Percentiles rank a stretch among this genome's conserved stretches.
phyloP scores from a whole-genome alignment of 495 filamentous ascomycete genomes.

The Penicillium pancosmium region DNA sequence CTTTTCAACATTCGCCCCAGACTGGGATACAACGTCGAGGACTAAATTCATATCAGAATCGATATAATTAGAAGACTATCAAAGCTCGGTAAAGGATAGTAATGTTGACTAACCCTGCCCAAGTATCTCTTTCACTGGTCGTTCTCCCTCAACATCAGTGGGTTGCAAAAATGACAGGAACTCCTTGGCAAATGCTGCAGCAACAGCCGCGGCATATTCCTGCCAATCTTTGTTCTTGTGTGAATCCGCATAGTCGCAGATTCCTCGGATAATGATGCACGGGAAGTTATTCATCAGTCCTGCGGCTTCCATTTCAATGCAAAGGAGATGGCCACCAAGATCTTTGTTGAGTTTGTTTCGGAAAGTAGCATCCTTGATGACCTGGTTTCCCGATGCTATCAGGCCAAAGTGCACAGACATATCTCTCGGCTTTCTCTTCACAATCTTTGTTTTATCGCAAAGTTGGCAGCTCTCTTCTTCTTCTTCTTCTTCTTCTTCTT shows the following conservation, averaged over 20 bases:
- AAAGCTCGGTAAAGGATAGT: too few relatives aligned
- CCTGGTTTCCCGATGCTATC: constrained; percentile 10
- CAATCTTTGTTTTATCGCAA: background rate
- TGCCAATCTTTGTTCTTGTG: constrained; percentile 33
- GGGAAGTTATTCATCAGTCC: constrained; percentile 11
- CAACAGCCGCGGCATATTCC: constrained; percentile 26
- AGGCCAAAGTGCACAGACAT: constrained; percentile 1
- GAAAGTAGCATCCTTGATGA: constrained; percentile 1
- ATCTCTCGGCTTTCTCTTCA: background rate
- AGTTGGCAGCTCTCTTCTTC: background rate
- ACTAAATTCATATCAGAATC: too few relatives aligned
- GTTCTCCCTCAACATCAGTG: background rate
- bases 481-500: too few relatives aligned
- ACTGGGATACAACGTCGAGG: too few relatives aligned
- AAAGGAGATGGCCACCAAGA: constrained; percentile 1
- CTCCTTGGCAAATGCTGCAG: constrained; percentile 16
- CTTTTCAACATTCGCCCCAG: too few relatives aligned
- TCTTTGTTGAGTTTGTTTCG: constrained; percentile 2
- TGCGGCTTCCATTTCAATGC: constrained; percentile 12
- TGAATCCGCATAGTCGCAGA: constrained; percentile 33
- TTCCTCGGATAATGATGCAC: constrained; percentile 20
- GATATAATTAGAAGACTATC: too few relatives aligned
- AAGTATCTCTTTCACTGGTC: background rate
- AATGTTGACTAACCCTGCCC: background rate
- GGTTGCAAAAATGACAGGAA: background rate